Evolutionary conservation across 371 early-diverging fungal species (phyloP).

Genomic region (Syncephalastrum racemosum): DNA sequence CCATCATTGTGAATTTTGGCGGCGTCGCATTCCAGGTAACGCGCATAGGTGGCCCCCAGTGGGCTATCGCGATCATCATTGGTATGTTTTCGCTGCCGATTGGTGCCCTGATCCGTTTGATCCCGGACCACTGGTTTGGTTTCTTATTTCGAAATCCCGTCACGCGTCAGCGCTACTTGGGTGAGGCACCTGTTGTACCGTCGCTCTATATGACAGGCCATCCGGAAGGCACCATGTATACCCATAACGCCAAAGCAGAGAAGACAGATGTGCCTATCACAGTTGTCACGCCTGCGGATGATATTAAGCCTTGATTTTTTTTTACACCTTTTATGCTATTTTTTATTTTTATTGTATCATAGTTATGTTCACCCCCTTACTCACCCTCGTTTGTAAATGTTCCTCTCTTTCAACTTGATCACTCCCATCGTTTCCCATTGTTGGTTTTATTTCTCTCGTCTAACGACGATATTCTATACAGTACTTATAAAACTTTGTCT

Average conservation of each 20-base stretch:
- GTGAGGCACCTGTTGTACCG: conserved; percentile 9
- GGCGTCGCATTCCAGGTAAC: conserved; percentile 53
- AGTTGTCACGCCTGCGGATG: too few species aligned
- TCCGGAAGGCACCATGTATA: background rate
- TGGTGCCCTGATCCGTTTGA: conserved; percentile 65
- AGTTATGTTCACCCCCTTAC: too few species aligned
- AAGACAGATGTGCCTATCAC: too few species aligned
- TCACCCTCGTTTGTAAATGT: too few species aligned
- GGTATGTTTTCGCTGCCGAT: conserved; percentile 66
- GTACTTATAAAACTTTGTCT: too few species aligned
- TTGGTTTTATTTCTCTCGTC: too few species aligned
- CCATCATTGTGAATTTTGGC: conserved; percentile 58
- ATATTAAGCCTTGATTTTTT: too few species aligned
- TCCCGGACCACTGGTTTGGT: conserved; percentile 45
- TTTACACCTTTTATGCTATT: too few species aligned
- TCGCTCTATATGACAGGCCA: conserved; percentile 28
- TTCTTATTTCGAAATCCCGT: conserved; percentile 23
- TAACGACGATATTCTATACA: too few species aligned
- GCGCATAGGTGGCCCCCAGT: conserved; percentile 51
- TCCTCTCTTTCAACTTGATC: too few species aligned
- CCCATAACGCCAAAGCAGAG: background rate
- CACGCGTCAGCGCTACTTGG: conserved; percentile 26
- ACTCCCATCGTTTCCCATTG: too few species aligned
- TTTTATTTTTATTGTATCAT: too few species aligned
- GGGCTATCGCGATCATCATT: conserved; percentile 64